These are phyloP conservation scores for Thozetella sp. DNA, from an alignment of 495 filamentous ascomycete species.

Conservation along the genomic window DNA sequence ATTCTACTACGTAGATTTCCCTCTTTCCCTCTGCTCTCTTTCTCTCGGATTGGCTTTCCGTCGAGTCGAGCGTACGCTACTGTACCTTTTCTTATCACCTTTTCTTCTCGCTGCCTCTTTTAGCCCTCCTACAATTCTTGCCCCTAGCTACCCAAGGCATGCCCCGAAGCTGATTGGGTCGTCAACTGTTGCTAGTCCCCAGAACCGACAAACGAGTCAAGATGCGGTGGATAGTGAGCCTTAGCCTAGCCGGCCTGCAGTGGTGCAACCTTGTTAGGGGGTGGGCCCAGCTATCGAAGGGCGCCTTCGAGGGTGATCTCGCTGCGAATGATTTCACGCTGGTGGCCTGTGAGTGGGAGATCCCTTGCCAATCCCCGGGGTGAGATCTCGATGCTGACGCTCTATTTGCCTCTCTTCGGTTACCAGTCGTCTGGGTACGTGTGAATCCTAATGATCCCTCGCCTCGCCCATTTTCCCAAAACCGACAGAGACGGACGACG, in stretches of 20 bases:
- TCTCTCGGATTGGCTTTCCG: neutral
- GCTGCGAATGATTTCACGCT: neutral
- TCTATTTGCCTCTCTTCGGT: neutral
- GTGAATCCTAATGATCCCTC: neutral
- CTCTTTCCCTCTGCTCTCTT: neutral
- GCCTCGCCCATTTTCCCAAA: neutral
- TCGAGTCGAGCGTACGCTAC: neutral
- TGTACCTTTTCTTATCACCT: neutral
- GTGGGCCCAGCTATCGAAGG: slow-evolving; percentile 2
- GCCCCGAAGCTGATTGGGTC: neutral
- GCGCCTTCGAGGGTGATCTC: neutral
- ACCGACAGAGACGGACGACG: too few species aligned
- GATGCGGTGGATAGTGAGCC: neutral
- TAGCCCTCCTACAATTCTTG: too few species aligned
- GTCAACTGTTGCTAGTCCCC: neutral
- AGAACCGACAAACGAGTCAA: too few species aligned
- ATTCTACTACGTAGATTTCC: neutral
- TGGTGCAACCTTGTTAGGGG: neutral
- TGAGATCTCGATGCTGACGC: neutral
- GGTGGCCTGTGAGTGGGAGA: slow-evolving; percentile 7
- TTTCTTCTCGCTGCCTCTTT: too few species aligned
- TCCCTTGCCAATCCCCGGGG: neutral
- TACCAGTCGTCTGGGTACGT: slow-evolving; percentile 1
- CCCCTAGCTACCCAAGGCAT: too few species aligned
- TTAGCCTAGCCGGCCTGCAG: neutral